phyloP scores from a whole-genome alignment of 371 early-diverging fungal genomes.

The Apophysomyces ossiformis region DNA sequence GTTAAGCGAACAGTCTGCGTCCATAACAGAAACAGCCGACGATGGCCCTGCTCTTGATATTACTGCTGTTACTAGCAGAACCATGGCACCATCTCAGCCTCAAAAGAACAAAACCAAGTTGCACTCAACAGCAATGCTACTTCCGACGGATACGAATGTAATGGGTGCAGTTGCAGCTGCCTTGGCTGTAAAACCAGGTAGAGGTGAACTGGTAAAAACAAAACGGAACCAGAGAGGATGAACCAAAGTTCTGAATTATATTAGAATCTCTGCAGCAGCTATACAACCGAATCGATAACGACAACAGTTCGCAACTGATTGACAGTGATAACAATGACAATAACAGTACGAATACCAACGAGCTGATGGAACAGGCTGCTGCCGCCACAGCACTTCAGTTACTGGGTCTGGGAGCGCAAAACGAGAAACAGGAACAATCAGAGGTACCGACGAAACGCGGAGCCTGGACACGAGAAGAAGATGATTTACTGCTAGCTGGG shows the following conservation, averaged over 20 bases:
- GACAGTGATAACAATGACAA: too few species aligned
- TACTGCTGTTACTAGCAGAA: neutral
- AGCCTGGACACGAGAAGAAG: conserved; percentile 52
- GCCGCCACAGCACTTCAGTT: conserved; percentile 22
- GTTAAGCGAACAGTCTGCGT: neutral
- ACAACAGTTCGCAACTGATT: neutral
- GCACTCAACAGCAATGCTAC: neutral
- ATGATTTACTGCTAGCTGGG: conserved; percentile 43
- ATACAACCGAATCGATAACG: neutral
- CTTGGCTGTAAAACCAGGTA: conserved; percentile 15
- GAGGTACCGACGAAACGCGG: conserved; percentile 24
- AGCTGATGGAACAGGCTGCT: conserved; percentile 25
- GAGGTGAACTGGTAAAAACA: neutral
- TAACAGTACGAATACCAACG: conserved; percentile 7
- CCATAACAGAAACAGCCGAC: neutral
- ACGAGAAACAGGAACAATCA: neutral
- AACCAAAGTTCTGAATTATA: too few species aligned
- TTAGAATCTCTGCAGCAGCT: conserved; percentile 7
- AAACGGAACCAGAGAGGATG: neutral
- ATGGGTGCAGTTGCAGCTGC: conserved; percentile 16
- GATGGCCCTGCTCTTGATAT: neutral
- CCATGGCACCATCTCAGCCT: conserved; percentile 7
- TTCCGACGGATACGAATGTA: conserved; percentile 5
- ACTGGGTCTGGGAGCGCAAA: conserved; percentile 17
- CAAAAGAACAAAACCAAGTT: conserved; percentile 3